A percentile compares a stretch with the other conserved stretches of the same genome.
These are phyloP conservation scores for Flaveria floridana DNA, from an alignment of 140 eudicot genomes.

Conservation along the genomic window DNA sequence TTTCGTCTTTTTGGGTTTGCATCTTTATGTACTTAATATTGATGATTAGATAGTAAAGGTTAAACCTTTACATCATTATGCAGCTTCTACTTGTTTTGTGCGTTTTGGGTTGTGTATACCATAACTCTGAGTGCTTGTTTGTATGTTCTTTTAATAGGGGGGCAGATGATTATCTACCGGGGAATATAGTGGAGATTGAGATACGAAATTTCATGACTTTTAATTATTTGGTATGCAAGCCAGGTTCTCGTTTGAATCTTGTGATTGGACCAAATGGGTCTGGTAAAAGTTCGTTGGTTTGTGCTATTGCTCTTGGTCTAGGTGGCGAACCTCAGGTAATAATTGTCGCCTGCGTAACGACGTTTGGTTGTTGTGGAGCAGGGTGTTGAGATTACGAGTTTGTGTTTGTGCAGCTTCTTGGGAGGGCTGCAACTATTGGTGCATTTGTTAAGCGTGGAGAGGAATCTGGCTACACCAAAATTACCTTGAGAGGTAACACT, in stretches of 20 bases:
- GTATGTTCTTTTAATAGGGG: slow-evolving; percentile 46
- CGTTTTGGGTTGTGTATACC: neutral
- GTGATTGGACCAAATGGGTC: slow-evolving; percentile 97
- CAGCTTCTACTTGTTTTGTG: neutral
- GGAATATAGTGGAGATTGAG: slow-evolving; percentile 81
- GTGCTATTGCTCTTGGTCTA: slow-evolving; percentile 97
- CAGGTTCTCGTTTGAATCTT: slow-evolving; percentile 85
- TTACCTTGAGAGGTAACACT: slow-evolving; percentile 69
- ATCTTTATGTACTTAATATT: slow-evolving; percentile 6
- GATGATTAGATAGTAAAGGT: slow-evolving; percentile 15
- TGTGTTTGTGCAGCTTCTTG: slow-evolving; percentile 61
- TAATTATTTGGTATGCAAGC: slow-evolving; percentile 61
- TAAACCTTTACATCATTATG: slow-evolving; percentile 2
- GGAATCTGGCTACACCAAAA: slow-evolving; percentile 76
- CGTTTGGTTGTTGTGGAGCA: slow-evolving; percentile 10
- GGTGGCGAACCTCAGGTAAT: slow-evolving; percentile 98
- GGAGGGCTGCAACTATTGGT: slow-evolving; percentile 86
- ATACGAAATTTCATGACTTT: slow-evolving; percentile 84
- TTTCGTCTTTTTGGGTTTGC: slow-evolving; percentile 15
- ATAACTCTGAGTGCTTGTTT: neutral
- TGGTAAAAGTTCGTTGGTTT: slow-evolving; percentile 89
- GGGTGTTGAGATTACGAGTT: slow-evolving; percentile 11
- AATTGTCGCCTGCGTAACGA: neutral
- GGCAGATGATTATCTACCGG: slow-evolving; percentile 78
- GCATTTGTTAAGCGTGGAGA: slow-evolving; percentile 95